phyloP scores from a whole-genome alignment of 306 rosid species.

The Inga oerstediana region DNA sequence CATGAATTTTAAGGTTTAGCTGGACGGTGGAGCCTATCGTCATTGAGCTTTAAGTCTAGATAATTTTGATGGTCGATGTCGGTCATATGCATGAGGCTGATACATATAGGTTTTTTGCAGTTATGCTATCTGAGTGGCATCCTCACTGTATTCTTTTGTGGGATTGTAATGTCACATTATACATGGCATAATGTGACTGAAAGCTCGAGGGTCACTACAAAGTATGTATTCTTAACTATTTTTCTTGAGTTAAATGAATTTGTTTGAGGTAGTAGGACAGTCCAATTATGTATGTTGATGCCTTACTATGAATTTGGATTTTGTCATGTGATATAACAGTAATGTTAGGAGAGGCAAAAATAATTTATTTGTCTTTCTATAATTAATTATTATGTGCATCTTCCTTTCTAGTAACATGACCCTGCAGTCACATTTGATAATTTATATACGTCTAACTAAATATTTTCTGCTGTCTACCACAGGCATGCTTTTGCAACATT shows the following conservation, averaged over 20 bases:
- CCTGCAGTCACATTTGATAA: background rate
- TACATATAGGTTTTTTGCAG: conserved; percentile 57
- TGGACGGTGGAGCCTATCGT: conserved; percentile 6
- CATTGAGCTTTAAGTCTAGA: background rate
- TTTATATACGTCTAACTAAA: background rate
- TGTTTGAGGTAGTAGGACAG: background rate
- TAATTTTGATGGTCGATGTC: background rate
- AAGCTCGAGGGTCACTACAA: conserved; percentile 92
- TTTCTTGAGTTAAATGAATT: conserved; percentile 18
- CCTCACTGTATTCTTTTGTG: conserved; percentile 98
- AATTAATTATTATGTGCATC: background rate
- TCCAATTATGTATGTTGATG: conserved; percentile 4
- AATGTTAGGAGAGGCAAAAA: background rate
- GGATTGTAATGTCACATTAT: conserved; percentile 99
- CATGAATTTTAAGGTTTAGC: conserved; percentile 11
- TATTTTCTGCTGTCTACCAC: conserved; percentile 31
- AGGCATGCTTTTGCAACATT: conserved; percentile 97
- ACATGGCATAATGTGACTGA: conserved; percentile 97
- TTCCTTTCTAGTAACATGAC: background rate
- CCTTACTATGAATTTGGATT: background rate
- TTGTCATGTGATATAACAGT: background rate
- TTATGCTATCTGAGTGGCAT: conserved; percentile 82
- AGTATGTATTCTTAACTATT: conserved; percentile 56
- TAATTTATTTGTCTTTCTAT: background rate
- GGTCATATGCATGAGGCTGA: conserved; percentile 30